These are phyloP conservation scores for Calcarisporium arbuscula DNA, from an alignment of 2,329 filamentous ascomycete species.

Conservation along the genomic window DNA sequence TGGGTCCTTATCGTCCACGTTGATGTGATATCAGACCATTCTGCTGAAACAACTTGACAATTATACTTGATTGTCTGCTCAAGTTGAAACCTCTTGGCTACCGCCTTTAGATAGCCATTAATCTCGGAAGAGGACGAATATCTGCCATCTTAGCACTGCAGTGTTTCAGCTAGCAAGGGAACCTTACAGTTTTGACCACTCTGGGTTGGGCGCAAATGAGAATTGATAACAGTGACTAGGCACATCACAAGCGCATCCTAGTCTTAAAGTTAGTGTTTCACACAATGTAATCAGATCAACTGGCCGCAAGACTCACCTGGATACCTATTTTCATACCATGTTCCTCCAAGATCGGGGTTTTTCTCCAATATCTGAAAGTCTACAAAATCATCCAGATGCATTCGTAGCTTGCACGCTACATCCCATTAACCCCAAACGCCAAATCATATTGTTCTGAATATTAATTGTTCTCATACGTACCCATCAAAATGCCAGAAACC, in stretches of 20 bases:
- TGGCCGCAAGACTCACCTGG: conserved; percentile 12
- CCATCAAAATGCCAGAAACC: too few species aligned
- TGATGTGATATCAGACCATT: conserved; percentile 26
- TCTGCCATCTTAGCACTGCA: conserved; percentile 2
- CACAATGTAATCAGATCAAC: conserved; percentile 6
- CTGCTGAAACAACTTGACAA: conserved; percentile 16
- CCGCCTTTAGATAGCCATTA: conserved; percentile 31
- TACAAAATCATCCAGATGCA: conserved; percentile 11
- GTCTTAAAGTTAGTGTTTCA: too few species aligned
- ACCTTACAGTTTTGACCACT: conserved; percentile 28
- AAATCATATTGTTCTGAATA: too few species aligned
- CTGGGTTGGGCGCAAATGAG: conserved; percentile 33
- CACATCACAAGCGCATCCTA: conserved; percentile 35
- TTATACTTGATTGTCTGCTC: conserved; percentile 20
- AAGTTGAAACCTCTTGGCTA: conserved; percentile 27
- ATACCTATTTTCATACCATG: conserved; percentile 35
- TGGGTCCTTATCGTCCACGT: conserved; percentile 26
- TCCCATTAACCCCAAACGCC: too few species aligned
- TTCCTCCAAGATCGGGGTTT: conserved; percentile 35
- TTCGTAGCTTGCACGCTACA: conserved; percentile 14
- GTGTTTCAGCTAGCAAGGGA: too few species aligned
- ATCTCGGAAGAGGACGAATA: conserved; percentile 33
- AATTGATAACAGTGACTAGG: conserved; percentile 36
- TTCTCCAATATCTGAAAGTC: conserved; percentile 33
- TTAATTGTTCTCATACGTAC: too few species aligned